Evolutionary conservation across 371 early-diverging fungal genomes (phyloP), one percentile per base, ranked within the genome.

Genomic region (Apophysomyces elegans): DNA sequence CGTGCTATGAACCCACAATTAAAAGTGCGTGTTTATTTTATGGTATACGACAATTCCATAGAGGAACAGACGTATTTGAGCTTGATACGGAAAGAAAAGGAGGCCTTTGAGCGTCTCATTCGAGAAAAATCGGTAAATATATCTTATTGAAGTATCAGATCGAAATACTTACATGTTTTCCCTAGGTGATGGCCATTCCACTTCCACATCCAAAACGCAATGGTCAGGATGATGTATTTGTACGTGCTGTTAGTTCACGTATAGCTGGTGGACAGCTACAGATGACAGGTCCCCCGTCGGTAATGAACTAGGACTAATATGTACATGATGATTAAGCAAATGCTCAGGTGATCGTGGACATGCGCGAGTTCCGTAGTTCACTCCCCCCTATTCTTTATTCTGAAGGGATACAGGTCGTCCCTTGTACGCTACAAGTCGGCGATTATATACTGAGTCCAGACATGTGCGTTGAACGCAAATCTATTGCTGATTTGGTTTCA

Each of bases 401-500:
- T 37, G 86, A 88, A 43, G 90, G 93, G 4, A 83, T 97, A 69
- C 75, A 84, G 14, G 74, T 99, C 4, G 72, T 85, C 13, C 94
- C 99, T 2, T 89, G 89, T 67, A 97, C 98, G 0, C 78, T 99
- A 12, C 87, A 90, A 70, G 90, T 99, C 0, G 99, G 99, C 37
- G 99, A 99, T 76, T 99, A 99, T 74, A 84, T 99, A 13, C 73
- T 99, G 38, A 90, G 91, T 38, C 93, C 95, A 35, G 80, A 84
- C 5, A 89, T 95, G 50, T 95, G 94, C 60, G 93, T 99, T 1
- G 99, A 99, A 75, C 84, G 99, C 61, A 99, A 99, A 78, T 92
- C 91, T 37, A 83, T 98, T 43, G 76, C 92, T 0, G 99, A 99
- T 84, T 79, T 99, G 58, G 89, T 95, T 37, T 79, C 85, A 14